A percentile compares a stretch with the other conserved stretches of the same genome.
Conservation (phyloP, 352 stramenopile genomes). For the Globisporangium polare region DNA sequence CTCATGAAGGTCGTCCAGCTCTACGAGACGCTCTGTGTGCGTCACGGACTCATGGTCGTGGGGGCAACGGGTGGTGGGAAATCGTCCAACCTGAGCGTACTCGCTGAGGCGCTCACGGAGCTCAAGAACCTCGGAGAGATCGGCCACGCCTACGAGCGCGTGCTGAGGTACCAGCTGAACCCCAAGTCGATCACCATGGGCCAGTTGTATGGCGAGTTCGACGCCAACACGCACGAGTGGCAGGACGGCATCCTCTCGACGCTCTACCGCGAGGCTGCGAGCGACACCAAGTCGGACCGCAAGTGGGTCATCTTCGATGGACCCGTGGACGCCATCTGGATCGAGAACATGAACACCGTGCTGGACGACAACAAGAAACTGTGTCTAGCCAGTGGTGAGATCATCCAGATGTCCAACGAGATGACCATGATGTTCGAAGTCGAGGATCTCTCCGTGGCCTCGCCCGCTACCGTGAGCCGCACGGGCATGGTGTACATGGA, state of each 20-base stretch:
- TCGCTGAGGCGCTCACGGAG: slow-evolving; percentile 83
- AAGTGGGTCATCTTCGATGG: slow-evolving; percentile 97
- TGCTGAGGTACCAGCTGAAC: slow-evolving; percentile 89
- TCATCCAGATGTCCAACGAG: slow-evolving; percentile 91
- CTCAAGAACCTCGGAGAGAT: slow-evolving; percentile 79
- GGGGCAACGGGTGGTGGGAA: slow-evolving; percentile 92
- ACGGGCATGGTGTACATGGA: slow-evolving; percentile 98
- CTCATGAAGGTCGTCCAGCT: slow-evolving; percentile 92
- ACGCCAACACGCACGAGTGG: slow-evolving; percentile 95
- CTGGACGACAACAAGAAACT: slow-evolving; percentile 97
- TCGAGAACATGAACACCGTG: slow-evolving; percentile 98
- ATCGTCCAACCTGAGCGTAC: slow-evolving; percentile 79
- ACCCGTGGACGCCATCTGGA: slow-evolving; percentile 95
- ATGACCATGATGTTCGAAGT: slow-evolving; percentile 99
- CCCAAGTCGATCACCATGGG: slow-evolving; percentile 96
- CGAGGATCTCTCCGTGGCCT: slow-evolving; percentile 92
- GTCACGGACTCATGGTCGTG: slow-evolving; percentile 95
- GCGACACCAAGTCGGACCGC: slow-evolving; percentile 80
- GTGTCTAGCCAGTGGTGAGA: slow-evolving; percentile 93
- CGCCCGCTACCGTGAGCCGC: slow-evolving; percentile 90
- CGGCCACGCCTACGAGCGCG: slow-evolving; percentile 82
- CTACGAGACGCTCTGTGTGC: slow-evolving; percentile 94
- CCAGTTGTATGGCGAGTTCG: slow-evolving; percentile 94
- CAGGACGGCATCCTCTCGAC: slow-evolving; percentile 91
- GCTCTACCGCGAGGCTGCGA: slow-evolving; percentile 87